phyloP scores from a whole-genome alignment of 805 yeast genomes.

The Starmerella lactis-condensi region DNA sequence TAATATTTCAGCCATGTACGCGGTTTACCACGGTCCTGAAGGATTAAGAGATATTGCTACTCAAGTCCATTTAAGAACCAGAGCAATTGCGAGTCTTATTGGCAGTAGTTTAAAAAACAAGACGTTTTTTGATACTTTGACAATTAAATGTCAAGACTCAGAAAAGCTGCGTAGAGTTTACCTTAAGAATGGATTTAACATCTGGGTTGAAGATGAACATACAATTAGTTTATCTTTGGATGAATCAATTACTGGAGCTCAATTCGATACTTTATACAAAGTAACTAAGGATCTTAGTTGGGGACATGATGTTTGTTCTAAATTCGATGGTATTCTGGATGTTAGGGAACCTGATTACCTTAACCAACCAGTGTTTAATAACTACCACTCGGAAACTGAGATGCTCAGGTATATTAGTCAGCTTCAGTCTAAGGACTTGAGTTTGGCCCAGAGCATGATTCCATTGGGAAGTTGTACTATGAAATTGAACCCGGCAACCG shows the following conservation, averaged over 20 bases:
- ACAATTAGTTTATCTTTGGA: constrained; percentile 72
- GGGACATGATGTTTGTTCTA: constrained; percentile 25
- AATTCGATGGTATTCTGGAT: constrained; percentile 22
- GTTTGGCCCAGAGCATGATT: constrained; percentile 91
- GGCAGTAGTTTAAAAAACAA: constrained; percentile 31
- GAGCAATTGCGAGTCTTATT: constrained; percentile 47
- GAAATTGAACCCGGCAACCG: constrained; percentile 90
- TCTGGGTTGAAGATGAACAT: constrained; percentile 44
- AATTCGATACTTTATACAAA: constrained; percentile 37
- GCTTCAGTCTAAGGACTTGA: constrained; percentile 72
- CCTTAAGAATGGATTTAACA: constrained; percentile 47
- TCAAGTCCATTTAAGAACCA: constrained; percentile 57
- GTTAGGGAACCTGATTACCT: constrained; percentile 26
- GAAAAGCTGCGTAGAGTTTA: constrained; percentile 42
- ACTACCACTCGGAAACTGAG: constrained; percentile 84
- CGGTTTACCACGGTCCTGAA: constrained; percentile 86
- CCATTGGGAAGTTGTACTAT: constrained; percentile 96
- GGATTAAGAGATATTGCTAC: constrained; percentile 65
- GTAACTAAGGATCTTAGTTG: constrained; percentile 27
- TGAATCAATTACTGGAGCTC: constrained; percentile 57
- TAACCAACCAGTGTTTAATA: constrained; percentile 60
- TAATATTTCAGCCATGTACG: constrained; percentile 87
- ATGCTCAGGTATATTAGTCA: constrained; percentile 78
- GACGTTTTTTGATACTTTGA: constrained; percentile 75
- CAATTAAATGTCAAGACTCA: constrained; percentile 35